phyloP scores from a whole-genome alignment of 805 yeast species.

The Yarrowia deformans region DNA sequence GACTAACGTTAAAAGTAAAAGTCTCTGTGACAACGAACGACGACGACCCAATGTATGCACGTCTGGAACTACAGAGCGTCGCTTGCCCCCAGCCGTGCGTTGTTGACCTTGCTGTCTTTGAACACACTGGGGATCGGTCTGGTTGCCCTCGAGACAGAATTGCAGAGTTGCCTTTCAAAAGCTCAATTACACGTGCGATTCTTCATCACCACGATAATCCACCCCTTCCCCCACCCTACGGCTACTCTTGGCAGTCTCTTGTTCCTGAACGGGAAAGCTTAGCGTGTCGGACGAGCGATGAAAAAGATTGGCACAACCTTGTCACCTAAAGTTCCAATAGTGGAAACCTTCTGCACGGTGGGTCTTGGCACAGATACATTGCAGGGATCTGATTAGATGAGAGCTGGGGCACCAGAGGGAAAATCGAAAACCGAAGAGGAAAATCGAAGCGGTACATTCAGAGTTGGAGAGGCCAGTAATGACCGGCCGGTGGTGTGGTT shows the following conservation, averaged over 20 bases:
- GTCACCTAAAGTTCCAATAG: neutral
- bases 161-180: no score
- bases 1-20: neutral
- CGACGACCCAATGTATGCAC: constrained; percentile 12
- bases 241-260: constrained; percentile 20
- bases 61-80: neutral
- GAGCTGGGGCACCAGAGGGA: neutral
- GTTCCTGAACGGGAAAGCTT: constrained; percentile 21
- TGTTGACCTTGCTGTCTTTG: neutral
- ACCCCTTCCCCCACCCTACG: neutral
- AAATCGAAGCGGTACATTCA: neutral
- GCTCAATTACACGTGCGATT: no score
- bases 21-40: no score
- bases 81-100: constrained; percentile 13
- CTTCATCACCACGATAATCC: no score
- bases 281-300: constrained; percentile 14
- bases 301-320: constrained; percentile 23
- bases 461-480: constrained; percentile 4
- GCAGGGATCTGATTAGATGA: constrained; percentile 15
- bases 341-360: neutral
- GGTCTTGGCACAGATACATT: constrained; percentile 9
- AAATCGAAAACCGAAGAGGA: neutral
- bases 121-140: no score
- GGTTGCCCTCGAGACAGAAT: no score
- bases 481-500: neutral